Evolutionary conservation across 331 rosid species (phyloP).

Genomic region (Dryas integrifolia): DNA sequence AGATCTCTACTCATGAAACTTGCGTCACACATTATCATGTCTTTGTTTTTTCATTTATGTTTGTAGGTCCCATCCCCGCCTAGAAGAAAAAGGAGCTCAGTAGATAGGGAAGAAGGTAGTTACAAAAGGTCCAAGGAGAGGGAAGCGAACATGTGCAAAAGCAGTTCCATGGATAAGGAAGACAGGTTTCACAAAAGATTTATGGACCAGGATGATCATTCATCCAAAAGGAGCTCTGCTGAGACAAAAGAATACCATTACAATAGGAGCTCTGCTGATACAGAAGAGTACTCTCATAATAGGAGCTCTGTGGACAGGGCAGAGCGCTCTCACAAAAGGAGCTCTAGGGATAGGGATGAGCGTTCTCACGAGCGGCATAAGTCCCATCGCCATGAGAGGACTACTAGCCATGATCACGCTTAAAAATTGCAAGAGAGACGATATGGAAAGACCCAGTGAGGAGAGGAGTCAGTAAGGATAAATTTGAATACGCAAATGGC

Average conservation of each 20-base stretch:
- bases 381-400: constrained; percentile 42
- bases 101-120: constrained; percentile 40
- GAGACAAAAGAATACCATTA: constrained; percentile 35
- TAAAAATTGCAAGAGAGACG: neutral
- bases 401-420: neutral
- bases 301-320: constrained; percentile 32
- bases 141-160: constrained; percentile 21
- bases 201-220: constrained; percentile 36
- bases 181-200: constrained; percentile 35
- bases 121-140: constrained; percentile 34
- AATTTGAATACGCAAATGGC: neutral
- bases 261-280: constrained; percentile 24
- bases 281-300: constrained; percentile 15
- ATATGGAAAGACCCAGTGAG: neutral
- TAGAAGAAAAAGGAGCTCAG: constrained; percentile 17
- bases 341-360: too few relatives aligned
- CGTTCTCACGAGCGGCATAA: constrained; percentile 40
- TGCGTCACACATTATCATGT: neutral
- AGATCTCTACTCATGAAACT: neutral
- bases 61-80: constrained; percentile 84
- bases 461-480: neutral
- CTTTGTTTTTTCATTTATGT: constrained; percentile 7
- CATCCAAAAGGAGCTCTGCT: constrained; percentile 31
- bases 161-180: constrained; percentile 31
- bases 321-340: neutral